Base-by-base conservation (phyloP, 805 yeast genomes). In the Candida chilensis region DNA sequence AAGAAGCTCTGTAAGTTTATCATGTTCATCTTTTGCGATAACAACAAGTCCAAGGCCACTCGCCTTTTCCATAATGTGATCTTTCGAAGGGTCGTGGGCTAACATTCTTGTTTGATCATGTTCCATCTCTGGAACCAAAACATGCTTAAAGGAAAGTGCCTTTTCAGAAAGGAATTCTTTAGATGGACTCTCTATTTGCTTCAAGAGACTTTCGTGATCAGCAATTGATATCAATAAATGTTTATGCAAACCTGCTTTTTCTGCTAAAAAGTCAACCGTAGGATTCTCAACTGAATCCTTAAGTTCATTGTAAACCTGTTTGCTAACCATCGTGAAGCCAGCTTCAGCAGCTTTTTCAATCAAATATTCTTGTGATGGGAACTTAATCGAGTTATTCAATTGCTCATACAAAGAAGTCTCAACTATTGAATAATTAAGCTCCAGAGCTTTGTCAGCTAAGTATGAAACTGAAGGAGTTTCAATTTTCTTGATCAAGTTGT, bases 391-490 rank as follows among this genome's bases (percentile, higher is more conserved):
- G n/a, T n/a, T n/a, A n/a, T 29, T 20, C 11, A 29, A 29, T 21
- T 21, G 16, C 5, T 21, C 20, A 16, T 29, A 29, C 20, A 22
- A n/a, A n/a, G n/a, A n/a, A n/a, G n/a, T n/a, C n/a, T n/a, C n/a
- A n/a, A n/a, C n/a, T n/a, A n/a, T n/a, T n/a, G n/a, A n/a, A n/a
- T n/a, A n/a, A n/a, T n/a, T n/a, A n/a, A n/a, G n/a, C n/a, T n/a
- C n/a, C n/a, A n/a, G n/a, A n/a, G n/a, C n/a, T 25, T 39, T 39
- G 7, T 29, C 34, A 9, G 14, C 16, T 31, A 41, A 29, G 21
- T 27, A 39, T 17, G 28, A 28, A 5, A n/a, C 13, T 9, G 31
- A 14, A n/a, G 39, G 35, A 9, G 20, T 7, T 3, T 19, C 26
- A 35, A 27, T 8, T 20, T 24, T 8, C 13, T 19, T 17, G 14